Evolutionary conservation across 2,329 filamentous ascomycete genomes (phyloP).

Genomic region (Paraphaeosphaeria minitans): DNA sequence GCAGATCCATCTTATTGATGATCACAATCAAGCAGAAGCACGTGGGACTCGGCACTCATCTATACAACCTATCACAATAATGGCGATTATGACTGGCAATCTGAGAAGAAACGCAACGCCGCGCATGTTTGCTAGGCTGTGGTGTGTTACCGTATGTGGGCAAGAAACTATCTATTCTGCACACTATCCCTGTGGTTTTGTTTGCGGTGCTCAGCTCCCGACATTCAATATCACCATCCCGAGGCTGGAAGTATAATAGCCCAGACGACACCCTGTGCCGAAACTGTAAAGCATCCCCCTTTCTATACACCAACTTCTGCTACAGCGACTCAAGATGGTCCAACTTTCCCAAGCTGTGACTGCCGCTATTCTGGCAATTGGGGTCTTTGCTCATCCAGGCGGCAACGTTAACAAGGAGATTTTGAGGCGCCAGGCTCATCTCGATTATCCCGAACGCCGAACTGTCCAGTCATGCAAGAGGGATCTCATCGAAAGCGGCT

Average conservation of each 20-base stretch:
- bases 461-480: constrained; percentile 42
- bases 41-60: constrained; percentile 11
- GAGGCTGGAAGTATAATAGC: constrained; percentile 31
- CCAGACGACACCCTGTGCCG: neutral
- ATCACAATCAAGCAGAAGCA: constrained; percentile 18
- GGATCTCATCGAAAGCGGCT: constrained; percentile 38
- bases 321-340: constrained; percentile 32
- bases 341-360: constrained; percentile 31
- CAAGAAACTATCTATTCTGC: neutral
- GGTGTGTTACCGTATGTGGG: constrained; percentile 5
- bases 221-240: constrained; percentile 14
- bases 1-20: constrained; percentile 4
- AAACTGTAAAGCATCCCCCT: constrained; percentile 1
- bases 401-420: constrained; percentile 45
- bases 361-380: constrained; percentile 31
- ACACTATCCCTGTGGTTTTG: constrained; percentile 15
- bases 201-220: constrained; percentile 17
- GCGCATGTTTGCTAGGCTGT: neutral
- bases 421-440: constrained; percentile 36
- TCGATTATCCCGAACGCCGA: constrained; percentile 46
- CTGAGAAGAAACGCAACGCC: constrained; percentile 6
- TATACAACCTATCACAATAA: constrained; percentile 11
- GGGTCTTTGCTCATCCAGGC: constrained; percentile 47
- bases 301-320: constrained; percentile 1
- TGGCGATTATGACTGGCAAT: constrained; percentile 15